A percentile compares a stretch with the other conserved stretches of the same genome.
These are phyloP conservation scores for Gossypium schwendimanii DNA, from an alignment of 441 rosid species.

Conservation along the genomic window DNA sequence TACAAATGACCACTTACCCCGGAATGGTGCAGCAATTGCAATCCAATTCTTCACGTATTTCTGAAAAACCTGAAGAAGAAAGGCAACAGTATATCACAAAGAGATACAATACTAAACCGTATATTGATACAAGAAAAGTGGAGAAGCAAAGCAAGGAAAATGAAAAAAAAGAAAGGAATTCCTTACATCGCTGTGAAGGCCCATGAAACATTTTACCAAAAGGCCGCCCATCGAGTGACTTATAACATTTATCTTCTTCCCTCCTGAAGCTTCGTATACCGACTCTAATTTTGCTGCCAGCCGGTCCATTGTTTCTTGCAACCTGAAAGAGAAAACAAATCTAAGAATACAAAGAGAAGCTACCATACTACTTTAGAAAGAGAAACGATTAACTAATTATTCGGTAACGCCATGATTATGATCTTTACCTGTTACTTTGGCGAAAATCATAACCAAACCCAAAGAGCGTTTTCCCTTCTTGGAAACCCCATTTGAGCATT, in stretches of 20 bases:
- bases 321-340: constrained; percentile 29
- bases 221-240: constrained; percentile 98
- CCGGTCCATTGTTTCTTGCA: constrained; percentile 57
- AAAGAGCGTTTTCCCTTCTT: constrained; percentile 86
- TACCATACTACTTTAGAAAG: not conserved
- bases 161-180: not conserved
- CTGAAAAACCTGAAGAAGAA: constrained; percentile 53
- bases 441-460: constrained; percentile 98
- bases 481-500: constrained; percentile 89
- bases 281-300: constrained; percentile 65
- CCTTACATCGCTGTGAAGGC: constrained; percentile 68
- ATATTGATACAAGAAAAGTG: not conserved
- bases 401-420: not conserved
- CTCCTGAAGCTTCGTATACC: constrained; percentile 74
- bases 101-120: not conserved
- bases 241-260: constrained; percentile 75
- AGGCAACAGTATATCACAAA: not conserved
- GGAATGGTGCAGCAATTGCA: constrained; percentile 91
- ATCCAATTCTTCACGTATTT: constrained; percentile 92
- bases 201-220: constrained; percentile 87
- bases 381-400: not conserved
- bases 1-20: constrained; percentile 36
- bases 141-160: constrained; percentile 4
- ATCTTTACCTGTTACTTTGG: constrained; percentile 78
- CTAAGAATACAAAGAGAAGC: constrained; percentile 5